Conservation (phyloP, 78 protist species). For the Monocercomonoides exilis region DNA sequence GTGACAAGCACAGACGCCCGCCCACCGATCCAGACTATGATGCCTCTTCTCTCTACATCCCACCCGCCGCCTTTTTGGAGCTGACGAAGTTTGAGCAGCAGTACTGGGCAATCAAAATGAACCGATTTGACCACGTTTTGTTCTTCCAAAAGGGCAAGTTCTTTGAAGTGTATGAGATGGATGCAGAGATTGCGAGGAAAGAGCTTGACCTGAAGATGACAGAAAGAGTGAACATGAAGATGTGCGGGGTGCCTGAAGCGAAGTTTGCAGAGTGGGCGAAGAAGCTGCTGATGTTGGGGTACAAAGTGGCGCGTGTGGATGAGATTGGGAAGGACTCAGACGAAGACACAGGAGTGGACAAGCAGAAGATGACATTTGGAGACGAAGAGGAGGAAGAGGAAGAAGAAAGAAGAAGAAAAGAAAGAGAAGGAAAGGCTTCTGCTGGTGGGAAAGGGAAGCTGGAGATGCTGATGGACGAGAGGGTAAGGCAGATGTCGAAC, state of each 20-base stretch:
- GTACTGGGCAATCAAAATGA: slow-evolving; percentile 16
- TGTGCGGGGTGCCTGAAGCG: slow-evolving; percentile 41
- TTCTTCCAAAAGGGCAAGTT: slow-evolving; percentile 24
- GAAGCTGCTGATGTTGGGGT: neutral
- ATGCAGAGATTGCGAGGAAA: slow-evolving; percentile 31
- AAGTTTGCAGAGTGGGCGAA: neutral
- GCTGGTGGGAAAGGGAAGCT: too few species aligned
- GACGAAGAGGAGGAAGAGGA: too few species aligned
- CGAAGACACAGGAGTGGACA: neutral
- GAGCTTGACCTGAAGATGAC: slow-evolving; percentile 32
- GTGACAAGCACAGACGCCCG: neutral
- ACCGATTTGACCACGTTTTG: neutral
- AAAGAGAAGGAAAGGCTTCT: too few species aligned
- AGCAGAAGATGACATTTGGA: too few species aligned
- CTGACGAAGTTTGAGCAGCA: slow-evolving; percentile 23
- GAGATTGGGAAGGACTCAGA: neutral
- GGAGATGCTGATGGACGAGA: too few species aligned
- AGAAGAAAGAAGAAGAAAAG: too few species aligned
- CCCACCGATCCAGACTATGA: slow-evolving; percentile 4
- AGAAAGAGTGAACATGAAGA: slow-evolving; percentile 33
- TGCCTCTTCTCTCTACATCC: neutral
- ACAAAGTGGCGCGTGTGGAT: neutral
- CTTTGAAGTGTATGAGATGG: slow-evolving; percentile 37
- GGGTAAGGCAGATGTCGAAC: too few species aligned
- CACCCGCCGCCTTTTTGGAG: neutral